Evolutionary conservation across 2,329 filamentous ascomycete genomes (phyloP).

Genomic region (Arthrobotrys megalospora): DNA sequence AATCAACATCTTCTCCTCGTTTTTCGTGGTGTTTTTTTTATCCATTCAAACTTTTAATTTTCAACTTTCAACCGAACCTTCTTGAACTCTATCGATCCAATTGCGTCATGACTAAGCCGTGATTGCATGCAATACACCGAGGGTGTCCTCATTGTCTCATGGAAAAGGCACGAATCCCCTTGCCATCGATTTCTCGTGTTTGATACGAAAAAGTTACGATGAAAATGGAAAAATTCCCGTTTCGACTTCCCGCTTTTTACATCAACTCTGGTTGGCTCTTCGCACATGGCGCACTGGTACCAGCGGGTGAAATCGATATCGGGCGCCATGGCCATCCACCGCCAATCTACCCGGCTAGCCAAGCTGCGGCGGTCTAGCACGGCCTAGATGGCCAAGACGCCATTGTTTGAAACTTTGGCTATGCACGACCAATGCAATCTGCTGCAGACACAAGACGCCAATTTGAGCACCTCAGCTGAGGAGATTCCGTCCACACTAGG

Average conservation of each 20-base stretch:
- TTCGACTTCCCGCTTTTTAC: background rate
- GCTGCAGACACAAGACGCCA: conserved; percentile 23
- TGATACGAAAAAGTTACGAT: conserved; percentile 13
- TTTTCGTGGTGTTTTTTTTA: background rate
- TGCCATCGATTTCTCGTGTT: background rate
- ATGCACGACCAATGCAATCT: conserved; percentile 7
- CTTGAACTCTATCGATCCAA: background rate
- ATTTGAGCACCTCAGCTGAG: conserved; percentile 43
- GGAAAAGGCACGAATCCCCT: background rate
- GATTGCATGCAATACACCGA: background rate
- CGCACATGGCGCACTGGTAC: conserved; percentile 4
- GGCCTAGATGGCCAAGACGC: conserved; percentile 27
- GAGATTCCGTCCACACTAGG: conserved; percentile 33
- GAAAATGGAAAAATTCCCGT: conserved; percentile 23
- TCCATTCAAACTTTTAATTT: background rate
- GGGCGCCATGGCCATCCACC: conserved; percentile 22
- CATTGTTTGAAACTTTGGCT: conserved; percentile 25
- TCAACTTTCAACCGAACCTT: conserved; percentile 15
- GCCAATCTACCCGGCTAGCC: conserved; percentile 36
- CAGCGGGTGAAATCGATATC: conserved; percentile 34
- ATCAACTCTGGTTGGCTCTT: conserved; percentile 17
- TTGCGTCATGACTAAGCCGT: background rate
- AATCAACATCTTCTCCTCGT: background rate
- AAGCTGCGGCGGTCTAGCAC: conserved; percentile 25
- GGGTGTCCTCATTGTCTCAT: background rate